Evolutionary conservation across 148 eudicot genomes (phyloP).

Genomic region (Talinum fruticosum): DNA sequence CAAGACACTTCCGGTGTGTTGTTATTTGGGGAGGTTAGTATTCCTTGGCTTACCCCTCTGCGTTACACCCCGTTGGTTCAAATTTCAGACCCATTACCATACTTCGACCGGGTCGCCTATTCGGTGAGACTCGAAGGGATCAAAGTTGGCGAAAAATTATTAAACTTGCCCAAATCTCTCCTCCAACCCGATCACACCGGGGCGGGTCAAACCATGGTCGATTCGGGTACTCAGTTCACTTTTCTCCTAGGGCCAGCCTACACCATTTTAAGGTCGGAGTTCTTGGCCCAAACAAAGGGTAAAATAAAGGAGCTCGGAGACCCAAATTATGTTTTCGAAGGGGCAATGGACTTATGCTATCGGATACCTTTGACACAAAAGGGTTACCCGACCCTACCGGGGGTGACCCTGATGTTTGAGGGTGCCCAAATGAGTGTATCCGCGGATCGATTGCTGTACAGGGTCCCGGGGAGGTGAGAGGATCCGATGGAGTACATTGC

Average conservation of each 20-base stretch:
- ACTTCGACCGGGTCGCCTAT: conserved; percentile 73
- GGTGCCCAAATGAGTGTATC: conserved; percentile 77
- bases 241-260: conserved; percentile 76
- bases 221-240: conserved; percentile 90
- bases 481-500: conserved; percentile 58
- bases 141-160: conserved; percentile 41
- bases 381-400: conserved; percentile 46
- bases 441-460: conserved; percentile 53
- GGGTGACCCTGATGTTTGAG: conserved; percentile 62
- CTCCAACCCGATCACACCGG: conserved; percentile 88
- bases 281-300: conserved; percentile 46
- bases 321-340: conserved; percentile 65
- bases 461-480: conserved; percentile 52
- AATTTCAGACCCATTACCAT: conserved; percentile 63
- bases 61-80: conserved; percentile 74
- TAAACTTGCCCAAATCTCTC: conserved; percentile 55
- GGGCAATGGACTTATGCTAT: conserved; percentile 79
- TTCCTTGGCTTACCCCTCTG: conserved; percentile 52
- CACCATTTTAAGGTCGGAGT: conserved; percentile 53
- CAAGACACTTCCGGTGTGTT: conserved; percentile 60
- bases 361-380: conserved; percentile 35
- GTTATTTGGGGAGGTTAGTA: conserved; percentile 56
- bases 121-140: conserved; percentile 78
- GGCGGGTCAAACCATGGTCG: conserved; percentile 97
- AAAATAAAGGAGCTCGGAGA: conserved; percentile 42